phyloP scores from a whole-genome alignment of 2,329 filamentous ascomycete genomes.

The Ciborinia camelliae region DNA sequence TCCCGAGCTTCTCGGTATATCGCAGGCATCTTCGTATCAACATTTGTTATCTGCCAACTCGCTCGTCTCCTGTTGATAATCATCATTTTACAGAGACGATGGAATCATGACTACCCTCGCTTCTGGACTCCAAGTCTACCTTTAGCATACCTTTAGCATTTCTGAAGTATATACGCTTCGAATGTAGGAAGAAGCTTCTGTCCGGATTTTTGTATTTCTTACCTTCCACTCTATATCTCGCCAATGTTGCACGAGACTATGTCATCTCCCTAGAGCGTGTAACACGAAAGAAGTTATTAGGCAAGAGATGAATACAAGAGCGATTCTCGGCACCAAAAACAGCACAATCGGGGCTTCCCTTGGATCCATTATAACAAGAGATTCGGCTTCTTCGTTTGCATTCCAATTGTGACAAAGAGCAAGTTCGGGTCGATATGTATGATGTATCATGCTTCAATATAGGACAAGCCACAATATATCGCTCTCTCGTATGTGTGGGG shows the following conservation, averaged over 20 bases:
- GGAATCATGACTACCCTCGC: background rate
- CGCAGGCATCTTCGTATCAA: background rate
- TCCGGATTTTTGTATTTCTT: background rate
- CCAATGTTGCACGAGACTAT: background rate
- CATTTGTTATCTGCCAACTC: background rate
- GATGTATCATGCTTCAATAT: background rate
- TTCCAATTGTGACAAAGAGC: background rate
- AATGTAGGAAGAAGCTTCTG: background rate
- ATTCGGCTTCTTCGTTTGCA: background rate
- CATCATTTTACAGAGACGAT: background rate
- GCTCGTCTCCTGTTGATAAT: background rate
- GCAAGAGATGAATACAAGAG: background rate
- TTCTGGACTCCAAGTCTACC: background rate
- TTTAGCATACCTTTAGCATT: background rate
- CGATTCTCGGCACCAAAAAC: background rate
- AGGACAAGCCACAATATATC: background rate
- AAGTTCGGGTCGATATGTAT: background rate
- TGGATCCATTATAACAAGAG: background rate
- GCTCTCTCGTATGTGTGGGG: background rate
- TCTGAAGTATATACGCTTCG: too few species aligned
- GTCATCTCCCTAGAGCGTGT: background rate
- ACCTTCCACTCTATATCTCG: background rate
- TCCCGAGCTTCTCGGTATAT: background rate
- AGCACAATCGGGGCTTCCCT: background rate
- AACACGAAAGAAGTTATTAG: background rate